Percentiles rank a stretch among this genome's conserved stretches.
These are phyloP conservation scores for Kurtzmaniella natalensis DNA, from an alignment of 1,139 yeast genomes.

Conservation along the genomic window DNA sequence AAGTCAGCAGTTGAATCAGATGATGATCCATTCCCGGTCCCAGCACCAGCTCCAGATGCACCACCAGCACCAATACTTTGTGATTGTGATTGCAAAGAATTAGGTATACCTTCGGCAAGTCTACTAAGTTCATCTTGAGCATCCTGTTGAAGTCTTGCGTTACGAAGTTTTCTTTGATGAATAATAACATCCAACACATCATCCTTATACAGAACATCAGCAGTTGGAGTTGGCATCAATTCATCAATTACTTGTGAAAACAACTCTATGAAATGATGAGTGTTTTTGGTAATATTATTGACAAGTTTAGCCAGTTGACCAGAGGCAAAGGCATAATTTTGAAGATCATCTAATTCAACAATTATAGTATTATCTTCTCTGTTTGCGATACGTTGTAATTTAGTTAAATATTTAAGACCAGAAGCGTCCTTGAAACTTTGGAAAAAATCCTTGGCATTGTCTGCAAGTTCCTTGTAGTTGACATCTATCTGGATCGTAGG, in stretches of 20 bases:
- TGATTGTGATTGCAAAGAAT: slow-evolving; percentile 2
- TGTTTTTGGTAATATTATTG: slow-evolving; percentile 55
- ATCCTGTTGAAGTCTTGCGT: slow-evolving; percentile 68
- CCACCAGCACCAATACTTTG: slow-evolving; percentile 4
- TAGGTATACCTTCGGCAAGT: slow-evolving; percentile 33
- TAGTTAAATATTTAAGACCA: slow-evolving; percentile 72
- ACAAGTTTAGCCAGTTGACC: slow-evolving; percentile 28
- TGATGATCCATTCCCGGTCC: slow-evolving; percentile 2
- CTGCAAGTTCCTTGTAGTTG: slow-evolving; percentile 55
- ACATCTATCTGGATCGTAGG: slow-evolving; percentile 58
- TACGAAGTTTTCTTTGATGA: slow-evolving; percentile 83
- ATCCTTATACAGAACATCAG: slow-evolving; percentile 73
- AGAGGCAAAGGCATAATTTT: slow-evolving; percentile 44
- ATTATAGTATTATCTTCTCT: slow-evolving; percentile 65
- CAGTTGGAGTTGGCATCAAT: slow-evolving; percentile 78
- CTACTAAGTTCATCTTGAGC: slow-evolving; percentile 47
- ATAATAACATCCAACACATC: slow-evolving; percentile 91
- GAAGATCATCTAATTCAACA: slow-evolving; percentile 82
- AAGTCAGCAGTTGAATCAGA: slow-evolving; percentile 29
- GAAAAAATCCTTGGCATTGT: slow-evolving; percentile 53
- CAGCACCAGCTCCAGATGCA: slow-evolving; percentile 13
- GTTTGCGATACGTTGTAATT: slow-evolving; percentile 81
- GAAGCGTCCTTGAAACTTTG: slow-evolving; percentile 51
- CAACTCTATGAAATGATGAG: slow-evolving; percentile 74
- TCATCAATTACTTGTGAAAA: slow-evolving; percentile 74